Evolutionary conservation across 1,284 basidiomycete genomes (phyloP).

Genomic region (Fomitiporia mediterranea): DNA sequence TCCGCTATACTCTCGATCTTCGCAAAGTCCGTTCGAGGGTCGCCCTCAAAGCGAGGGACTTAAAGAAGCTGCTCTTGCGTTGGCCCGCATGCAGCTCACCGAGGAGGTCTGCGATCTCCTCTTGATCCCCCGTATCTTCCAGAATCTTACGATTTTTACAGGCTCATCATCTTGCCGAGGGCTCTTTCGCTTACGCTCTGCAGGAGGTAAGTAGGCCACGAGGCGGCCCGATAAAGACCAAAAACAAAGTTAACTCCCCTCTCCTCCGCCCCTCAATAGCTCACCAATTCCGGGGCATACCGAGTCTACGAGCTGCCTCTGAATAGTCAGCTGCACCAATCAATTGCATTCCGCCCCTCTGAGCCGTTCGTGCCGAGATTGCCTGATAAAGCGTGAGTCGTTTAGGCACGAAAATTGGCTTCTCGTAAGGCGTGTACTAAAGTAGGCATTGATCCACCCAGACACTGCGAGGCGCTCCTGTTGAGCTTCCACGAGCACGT

Average conservation of each 20-base stretch:
- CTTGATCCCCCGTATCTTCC: background rate
- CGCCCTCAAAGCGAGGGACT: slow-evolving; percentile 26
- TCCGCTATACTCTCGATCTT: background rate
- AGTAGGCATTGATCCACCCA: slow-evolving; percentile 30
- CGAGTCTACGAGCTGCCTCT: background rate
- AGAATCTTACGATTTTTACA: background rate
- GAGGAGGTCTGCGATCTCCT: background rate
- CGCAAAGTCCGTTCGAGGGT: background rate
- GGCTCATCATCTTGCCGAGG: slow-evolving; percentile 28
- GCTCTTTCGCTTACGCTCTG: slow-evolving; percentile 29
- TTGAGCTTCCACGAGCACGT: slow-evolving; percentile 39
- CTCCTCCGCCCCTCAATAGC: slow-evolving; percentile 2
- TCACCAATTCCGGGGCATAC: background rate
- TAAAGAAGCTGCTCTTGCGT: slow-evolving; percentile 28
- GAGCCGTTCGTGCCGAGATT: slow-evolving; percentile 1
- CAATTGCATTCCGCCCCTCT: background rate
- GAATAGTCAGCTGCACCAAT: background rate
- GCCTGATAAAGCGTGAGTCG: slow-evolving; percentile 6
- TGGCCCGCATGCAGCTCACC: slow-evolving; percentile 30
- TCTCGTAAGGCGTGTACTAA: too few species aligned
- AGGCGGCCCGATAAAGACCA: background rate
- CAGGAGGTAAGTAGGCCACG: slow-evolving; percentile 25
- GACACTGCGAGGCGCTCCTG: slow-evolving; percentile 33
- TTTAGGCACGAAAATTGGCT: too few species aligned
- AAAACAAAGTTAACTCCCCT: background rate